Base-by-base conservation (phyloP, 257 asterid genomes). In the Solanum arcanum region DNA sequence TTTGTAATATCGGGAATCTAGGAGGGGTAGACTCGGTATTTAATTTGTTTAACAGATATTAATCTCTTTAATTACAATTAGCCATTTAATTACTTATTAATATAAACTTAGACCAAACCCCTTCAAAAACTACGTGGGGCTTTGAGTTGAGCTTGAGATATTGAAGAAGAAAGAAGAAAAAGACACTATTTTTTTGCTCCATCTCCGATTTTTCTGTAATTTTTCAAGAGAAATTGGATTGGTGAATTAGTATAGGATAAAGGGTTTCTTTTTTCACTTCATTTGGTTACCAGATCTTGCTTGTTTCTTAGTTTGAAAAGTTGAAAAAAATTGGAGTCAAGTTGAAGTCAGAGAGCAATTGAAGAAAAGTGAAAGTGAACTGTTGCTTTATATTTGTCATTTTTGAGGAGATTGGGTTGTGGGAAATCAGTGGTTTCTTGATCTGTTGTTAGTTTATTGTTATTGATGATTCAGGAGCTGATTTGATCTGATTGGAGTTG, bases 401-500 rank as follows among this genome's bases (percentile, higher is more conserved):
- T 83, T 90, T 90, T 89, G 90, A 86, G 91, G 90, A 87, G 90
- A 88, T 88, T 86, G 76, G 87, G 75, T 84, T 25, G 37, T 70
- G 80, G 41, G 84, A 87, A 84, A 39, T 80, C 85, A 80, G 29
- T 52, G 46, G 85, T 81, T 89, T 56, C 78, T 82, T 89, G 93
- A 91, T 91, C 92, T 90, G 93, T 59, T 70, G 89, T 49, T 75
- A 74, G 41, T 73, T 20, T 73, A 37, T 74, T 35, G 49, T 37
- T 13, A 74, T 74, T 74, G 81, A 70, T 35, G 77, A 72, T 35
- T 72, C 14, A 72, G 15, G 84, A 85, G 90, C 92, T 89, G 96
- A 88, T 90, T 87, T 93, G 95, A 94, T 94, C 98, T 93, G 95
- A 86, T 91, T 93, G 91, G 88, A 91, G 93, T 93, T 87, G 77